These are phyloP conservation scores for Carallia pectinifolia DNA, from an alignment of 345 rosid genomes.

Conservation along the genomic window DNA sequence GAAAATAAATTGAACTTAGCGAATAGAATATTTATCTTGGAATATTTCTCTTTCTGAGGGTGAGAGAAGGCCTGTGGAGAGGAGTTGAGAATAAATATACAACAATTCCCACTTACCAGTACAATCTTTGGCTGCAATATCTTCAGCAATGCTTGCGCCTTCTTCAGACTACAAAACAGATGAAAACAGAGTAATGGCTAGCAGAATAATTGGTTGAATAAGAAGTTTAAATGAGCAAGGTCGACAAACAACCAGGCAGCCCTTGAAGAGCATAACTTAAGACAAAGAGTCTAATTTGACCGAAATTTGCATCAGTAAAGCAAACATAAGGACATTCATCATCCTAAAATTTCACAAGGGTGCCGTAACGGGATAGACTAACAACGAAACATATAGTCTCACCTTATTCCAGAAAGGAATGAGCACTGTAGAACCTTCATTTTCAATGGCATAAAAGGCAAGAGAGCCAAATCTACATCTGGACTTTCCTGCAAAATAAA, in stretches of 20 bases:
- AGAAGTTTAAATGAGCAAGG: too few species aligned
- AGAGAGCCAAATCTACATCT: conserved; percentile 58
- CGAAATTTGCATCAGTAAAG: not conserved
- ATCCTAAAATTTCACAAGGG: conserved; percentile 5
- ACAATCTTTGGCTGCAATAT: conserved; percentile 61
- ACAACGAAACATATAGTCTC: conserved; percentile 5
- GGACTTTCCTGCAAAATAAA: conserved; percentile 51
- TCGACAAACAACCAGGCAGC: too few species aligned
- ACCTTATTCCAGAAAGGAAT: conserved; percentile 75
- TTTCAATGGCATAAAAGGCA: conserved; percentile 65
- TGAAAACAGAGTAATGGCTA: too few species aligned
- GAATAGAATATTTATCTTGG: not conserved
- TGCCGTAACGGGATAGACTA: not conserved
- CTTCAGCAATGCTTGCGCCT: conserved; percentile 47
- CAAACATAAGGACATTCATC: not conserved
- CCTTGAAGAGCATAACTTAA: not conserved
- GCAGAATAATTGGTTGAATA: too few species aligned
- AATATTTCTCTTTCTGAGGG: too few species aligned
- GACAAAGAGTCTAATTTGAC: not conserved
- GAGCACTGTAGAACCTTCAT: conserved; percentile 90
- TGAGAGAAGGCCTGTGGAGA: not conserved
- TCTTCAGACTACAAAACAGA: conserved; percentile 40
- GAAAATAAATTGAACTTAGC: not conserved
- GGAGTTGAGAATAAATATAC: not conserved
- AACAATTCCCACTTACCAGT: conserved; percentile 40